phyloP scores from a whole-genome alignment of 1,284 basidiomycete genomes.

The Jaminaea rosea region DNA sequence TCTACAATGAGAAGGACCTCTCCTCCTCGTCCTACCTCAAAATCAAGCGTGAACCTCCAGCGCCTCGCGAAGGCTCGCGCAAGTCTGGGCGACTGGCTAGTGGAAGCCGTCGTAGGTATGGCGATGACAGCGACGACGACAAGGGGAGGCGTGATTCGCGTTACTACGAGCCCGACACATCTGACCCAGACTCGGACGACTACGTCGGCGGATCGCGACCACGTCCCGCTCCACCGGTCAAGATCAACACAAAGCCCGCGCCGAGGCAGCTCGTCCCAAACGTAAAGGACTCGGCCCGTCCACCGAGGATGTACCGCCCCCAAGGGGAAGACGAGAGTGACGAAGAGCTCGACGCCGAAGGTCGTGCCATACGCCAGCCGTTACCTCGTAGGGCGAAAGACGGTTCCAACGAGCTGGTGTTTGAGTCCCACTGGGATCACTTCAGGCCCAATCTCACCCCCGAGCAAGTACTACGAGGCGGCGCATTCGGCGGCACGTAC shows the following conservation, averaged over 20 bases:
- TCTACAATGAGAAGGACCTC: neutral
- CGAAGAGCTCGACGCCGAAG: neutral
- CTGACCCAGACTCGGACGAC: neutral
- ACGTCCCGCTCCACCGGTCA: too few species aligned
- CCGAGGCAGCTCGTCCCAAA: too few species aligned
- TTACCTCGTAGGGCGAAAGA: constrained; percentile 7
- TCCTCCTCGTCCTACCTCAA: neutral
- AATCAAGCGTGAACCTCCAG: neutral
- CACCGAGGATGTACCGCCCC: too few species aligned
- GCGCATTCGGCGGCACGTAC: constrained; percentile 50
- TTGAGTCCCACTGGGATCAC: constrained; percentile 45
- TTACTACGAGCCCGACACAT: neutral
- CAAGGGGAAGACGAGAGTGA: neutral
- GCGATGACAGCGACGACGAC: constrained; percentile 11
- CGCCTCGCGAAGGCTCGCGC: neutral
- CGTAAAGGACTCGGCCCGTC: too few species aligned
- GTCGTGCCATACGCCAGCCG: constrained; percentile 12
- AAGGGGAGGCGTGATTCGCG: constrained; percentile 5
- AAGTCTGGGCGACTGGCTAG: neutral
- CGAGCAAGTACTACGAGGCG: constrained; percentile 49
- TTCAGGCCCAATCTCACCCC: constrained; percentile 52
- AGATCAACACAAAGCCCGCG: too few species aligned
- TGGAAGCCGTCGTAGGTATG: neutral
- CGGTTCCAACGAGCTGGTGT: constrained; percentile 47
- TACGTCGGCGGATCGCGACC: too few species aligned